Percentiles rank a stretch among this genome's conserved stretches.
Conservation (phyloP, 208 protist genomes). For the Sergeia podlipaevii region DNA sequence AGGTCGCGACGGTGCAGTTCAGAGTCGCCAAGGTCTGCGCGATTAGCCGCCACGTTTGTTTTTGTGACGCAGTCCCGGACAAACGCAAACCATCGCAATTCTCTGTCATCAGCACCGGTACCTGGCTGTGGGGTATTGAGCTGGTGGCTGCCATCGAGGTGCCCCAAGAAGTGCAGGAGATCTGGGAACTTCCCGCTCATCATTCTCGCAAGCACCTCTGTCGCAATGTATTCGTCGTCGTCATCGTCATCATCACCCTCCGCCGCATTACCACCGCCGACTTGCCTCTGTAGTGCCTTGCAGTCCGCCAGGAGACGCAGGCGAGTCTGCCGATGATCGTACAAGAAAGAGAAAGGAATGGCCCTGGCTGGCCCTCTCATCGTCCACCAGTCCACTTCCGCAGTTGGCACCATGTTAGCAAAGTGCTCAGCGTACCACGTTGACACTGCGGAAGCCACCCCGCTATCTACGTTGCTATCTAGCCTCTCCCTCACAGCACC, state of each 20-base stretch:
- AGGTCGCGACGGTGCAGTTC: constrained; percentile 47
- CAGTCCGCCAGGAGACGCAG: neutral
- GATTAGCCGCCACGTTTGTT: constrained; percentile 27
- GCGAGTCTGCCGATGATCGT: constrained; percentile 7
- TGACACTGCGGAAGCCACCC: too few relatives aligned
- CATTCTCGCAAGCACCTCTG: neutral
- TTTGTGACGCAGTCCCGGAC: constrained; percentile 10
- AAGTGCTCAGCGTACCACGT: too few relatives aligned
- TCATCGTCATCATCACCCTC: neutral
- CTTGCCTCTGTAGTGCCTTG: too few relatives aligned
- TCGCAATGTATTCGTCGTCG: constrained; percentile 14
- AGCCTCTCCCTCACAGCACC: too few relatives aligned
- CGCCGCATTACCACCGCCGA: neutral
- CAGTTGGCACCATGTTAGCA: too few relatives aligned
- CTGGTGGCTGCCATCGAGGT: neutral
- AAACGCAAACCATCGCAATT: constrained; percentile 4
- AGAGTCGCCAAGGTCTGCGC: constrained; percentile 24
- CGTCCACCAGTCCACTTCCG: constrained; percentile 23
- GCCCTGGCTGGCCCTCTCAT: constrained; percentile 9
- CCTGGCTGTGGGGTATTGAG: neutral
- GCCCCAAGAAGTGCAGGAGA: neutral
- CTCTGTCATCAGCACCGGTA: neutral
- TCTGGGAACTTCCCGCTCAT: constrained; percentile 4
- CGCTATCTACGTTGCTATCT: too few relatives aligned
- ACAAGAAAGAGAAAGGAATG: constrained; percentile 19